phyloP scores from a whole-genome alignment of 768 basidiomycete genomes.

The Pulveroboletus sp. region DNA sequence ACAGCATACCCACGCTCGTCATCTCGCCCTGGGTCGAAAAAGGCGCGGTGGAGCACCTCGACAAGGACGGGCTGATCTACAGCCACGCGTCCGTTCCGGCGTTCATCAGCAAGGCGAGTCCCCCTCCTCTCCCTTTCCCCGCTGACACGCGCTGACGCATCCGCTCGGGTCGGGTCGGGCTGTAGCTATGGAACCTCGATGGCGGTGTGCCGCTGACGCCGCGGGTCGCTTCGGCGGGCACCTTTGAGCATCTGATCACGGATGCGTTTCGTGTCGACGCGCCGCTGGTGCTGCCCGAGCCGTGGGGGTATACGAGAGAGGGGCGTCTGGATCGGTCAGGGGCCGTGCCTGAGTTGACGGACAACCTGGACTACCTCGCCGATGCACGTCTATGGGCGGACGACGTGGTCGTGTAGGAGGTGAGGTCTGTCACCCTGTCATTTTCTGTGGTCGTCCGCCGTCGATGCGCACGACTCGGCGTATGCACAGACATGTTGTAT shows the following conservation, averaged over 20 bases:
- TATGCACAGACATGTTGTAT: no score
- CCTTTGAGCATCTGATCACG: conserved; percentile 23
- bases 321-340: neutral
- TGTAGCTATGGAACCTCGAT: conserved; percentile 26
- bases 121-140: no score
- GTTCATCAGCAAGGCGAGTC: conserved; percentile 21
- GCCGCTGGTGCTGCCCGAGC: conserved; percentile 11
- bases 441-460: no score
- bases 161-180: neutral
- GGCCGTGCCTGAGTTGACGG: neutral
- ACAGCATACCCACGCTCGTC: conserved; percentile 19
- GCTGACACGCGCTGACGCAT: no score
- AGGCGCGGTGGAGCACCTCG: conserved; percentile 13
- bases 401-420: neutral
- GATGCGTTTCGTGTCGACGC: conserved; percentile 18
- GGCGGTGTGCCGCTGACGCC: conserved; percentile 19
- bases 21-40: conserved; percentile 25
- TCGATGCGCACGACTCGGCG: no score
- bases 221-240: conserved; percentile 16
- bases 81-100: conserved; percentile 22
- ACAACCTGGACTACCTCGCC: neutral
- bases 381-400: neutral
- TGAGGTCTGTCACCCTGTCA: no score
- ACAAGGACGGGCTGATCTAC: conserved; percentile 6
- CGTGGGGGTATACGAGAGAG: conserved; percentile 16